Base-by-base conservation (phyloP, 805 yeast genomes). In the Babjeviella inositovora region DNA sequence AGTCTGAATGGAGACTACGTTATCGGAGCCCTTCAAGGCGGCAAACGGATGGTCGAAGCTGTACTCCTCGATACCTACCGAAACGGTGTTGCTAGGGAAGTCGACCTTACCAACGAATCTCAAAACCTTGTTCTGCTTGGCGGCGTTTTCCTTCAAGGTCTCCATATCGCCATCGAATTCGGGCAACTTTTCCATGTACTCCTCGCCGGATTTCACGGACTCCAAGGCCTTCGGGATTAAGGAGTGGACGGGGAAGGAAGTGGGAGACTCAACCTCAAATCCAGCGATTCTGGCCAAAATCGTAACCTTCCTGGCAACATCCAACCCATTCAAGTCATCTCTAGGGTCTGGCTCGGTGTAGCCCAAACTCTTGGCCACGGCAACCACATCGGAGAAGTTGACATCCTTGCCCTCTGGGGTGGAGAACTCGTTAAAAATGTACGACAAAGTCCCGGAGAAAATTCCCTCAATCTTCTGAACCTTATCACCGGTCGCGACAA, bases 291-390 rank as follows among this genome's bases (percentile, higher is more conserved):
- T 77, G 22, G 95, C 93, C 32, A 90, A 66, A 34, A 90, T 90
- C 13, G 98, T 84, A 15, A 90, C 95, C 52, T 90, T 90, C 65
- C 99, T 76, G 20, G 99, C 99, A 30, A 90, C 95, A 45, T 90
- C 99, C 46, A 90, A 64, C 25, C 99, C 99, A 50, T 87, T 90
- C 50, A 90, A 68, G 47, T 90, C 99, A 49, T 90, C 99, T 55
- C 99, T 75, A 50, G 99, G 98, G 50, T 90, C 99, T 23, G 99
- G 99, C 55, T 90, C 98, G 19, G 96, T 87, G 65, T 82, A 90
- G 24, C 99, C 99, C 34, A 82, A 60, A 24, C 71, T 53, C 54
- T 87, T 87, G 25, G 99, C 98, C 22, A 71, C 70, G 32, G 65
- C 60, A 28, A 90, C 97, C 23, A 90, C 73, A 26, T 84, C 93